A percentile compares a stretch with the other conserved stretches of the same genome.
Conservation (phyloP, 164 flowering plant species). For the Dillenia turbinata region DNA sequence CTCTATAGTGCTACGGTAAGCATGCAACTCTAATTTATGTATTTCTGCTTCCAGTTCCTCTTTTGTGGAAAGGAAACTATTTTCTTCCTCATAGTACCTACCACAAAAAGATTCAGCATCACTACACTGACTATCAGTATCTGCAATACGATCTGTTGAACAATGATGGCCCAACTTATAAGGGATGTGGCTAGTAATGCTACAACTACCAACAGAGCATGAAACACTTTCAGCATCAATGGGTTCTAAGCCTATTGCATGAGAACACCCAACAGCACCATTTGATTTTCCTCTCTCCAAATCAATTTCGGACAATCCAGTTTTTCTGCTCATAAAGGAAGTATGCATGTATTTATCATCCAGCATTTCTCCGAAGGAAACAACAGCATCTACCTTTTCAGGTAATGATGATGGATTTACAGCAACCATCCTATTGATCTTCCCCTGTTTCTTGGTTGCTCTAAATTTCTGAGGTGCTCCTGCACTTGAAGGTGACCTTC, state of each 20-base stretch:
- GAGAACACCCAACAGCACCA: constrained; percentile 28
- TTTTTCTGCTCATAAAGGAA: constrained; percentile 35
- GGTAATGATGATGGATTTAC: constrained; percentile 20
- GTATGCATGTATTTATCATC: constrained; percentile 48
- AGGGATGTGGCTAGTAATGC: constrained; percentile 29
- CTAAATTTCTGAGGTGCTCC: constrained; percentile 30
- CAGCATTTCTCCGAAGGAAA: constrained; percentile 39
- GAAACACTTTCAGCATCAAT: constrained; percentile 41
- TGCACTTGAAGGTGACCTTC: constrained; percentile 19
- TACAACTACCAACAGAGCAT: constrained; percentile 89
- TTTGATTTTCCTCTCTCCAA: constrained; percentile 30
- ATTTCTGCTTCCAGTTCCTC: constrained; percentile 50
- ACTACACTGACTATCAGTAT: constrained; percentile 35
- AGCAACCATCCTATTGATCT: constrained; percentile 13
- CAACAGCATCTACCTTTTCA: constrained; percentile 56
- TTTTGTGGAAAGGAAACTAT: constrained; percentile 25
- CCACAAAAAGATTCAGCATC: constrained; percentile 67
- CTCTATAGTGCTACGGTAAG: constrained; percentile 76
- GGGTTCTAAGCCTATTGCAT: constrained; percentile 31
- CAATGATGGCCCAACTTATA: constrained; percentile 19
- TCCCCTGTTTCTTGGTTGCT: constrained; percentile 31
- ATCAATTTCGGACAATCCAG: constrained; percentile 35
- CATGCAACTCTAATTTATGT: constrained; percentile 83
- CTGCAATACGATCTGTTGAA: constrained; percentile 25
- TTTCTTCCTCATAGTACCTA: constrained; percentile 29